These are phyloP conservation scores for Salix caprea DNA, from an alignment of 345 rosid genomes.

Conservation along the genomic window DNA sequence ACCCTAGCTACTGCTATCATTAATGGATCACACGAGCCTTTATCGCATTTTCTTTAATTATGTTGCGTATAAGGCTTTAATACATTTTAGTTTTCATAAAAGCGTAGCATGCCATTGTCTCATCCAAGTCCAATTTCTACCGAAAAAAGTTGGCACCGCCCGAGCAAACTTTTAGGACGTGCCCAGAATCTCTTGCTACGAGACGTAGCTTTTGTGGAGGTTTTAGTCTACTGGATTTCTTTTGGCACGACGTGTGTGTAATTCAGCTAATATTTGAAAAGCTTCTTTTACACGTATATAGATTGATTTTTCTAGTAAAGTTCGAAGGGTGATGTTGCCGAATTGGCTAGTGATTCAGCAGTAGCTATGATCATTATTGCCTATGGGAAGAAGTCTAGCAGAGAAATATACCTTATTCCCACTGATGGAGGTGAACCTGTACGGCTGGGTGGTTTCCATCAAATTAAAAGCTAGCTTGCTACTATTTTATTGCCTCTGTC, in stretches of 20 bases:
- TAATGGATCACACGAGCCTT: neutral
- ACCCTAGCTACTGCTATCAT: neutral
- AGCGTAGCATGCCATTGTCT: constrained; percentile 16
- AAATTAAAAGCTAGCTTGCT: neutral
- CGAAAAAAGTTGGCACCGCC: neutral
- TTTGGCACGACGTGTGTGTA: neutral
- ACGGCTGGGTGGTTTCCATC: neutral
- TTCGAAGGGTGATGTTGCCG: constrained; percentile 10
- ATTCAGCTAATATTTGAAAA: constrained; percentile 15
- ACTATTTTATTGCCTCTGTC: too few species aligned
- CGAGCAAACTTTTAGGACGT: constrained; percentile 8
- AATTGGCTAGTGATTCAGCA: neutral
- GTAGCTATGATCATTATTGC: neutral
- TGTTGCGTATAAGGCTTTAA: neutral
- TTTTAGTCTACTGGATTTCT: neutral
- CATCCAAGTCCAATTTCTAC: neutral
- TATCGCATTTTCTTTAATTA: neutral
- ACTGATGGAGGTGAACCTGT: neutral
- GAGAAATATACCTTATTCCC: neutral
- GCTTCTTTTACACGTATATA: neutral
- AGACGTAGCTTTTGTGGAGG: neutral
- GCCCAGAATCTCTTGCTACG: constrained; percentile 2
- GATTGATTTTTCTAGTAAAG: neutral
- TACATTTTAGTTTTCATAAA: neutral
- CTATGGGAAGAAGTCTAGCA: neutral